Evolutionary conservation across 768 basidiomycete genomes (phyloP).

Genomic region (Phlebiopsis gigantea): DNA sequence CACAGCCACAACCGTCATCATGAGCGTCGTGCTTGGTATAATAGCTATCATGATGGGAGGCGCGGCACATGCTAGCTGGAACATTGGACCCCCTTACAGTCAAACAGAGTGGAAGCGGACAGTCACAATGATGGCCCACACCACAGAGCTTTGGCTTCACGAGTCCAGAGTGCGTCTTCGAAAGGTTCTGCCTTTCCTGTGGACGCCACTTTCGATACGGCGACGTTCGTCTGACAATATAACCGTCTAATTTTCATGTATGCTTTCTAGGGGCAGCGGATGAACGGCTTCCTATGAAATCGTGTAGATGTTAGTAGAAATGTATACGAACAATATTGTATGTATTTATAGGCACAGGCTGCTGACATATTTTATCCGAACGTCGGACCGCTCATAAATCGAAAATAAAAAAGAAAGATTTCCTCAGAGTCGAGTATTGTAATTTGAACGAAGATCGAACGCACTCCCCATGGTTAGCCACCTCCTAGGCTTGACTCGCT

Average conservation of each 20-base stretch:
- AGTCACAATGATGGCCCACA: not conserved
- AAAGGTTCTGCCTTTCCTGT: not conserved
- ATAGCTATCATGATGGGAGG: not conserved
- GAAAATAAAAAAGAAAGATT: not conserved
- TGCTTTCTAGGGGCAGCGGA: too few species aligned
- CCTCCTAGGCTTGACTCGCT: constrained; percentile 40
- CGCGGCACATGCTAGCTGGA: not conserved
- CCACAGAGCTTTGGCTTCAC: not conserved
- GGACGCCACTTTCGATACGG: not conserved
- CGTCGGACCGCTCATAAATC: too few species aligned
- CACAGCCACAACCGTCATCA: not conserved
- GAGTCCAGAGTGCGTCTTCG: not conserved
- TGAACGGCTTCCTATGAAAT: too few species aligned
- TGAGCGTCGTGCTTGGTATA: not conserved
- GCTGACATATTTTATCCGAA: not conserved
- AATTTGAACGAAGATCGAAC: not conserved
- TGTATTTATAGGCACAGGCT: not conserved
- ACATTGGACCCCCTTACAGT: not conserved
- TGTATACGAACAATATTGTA: not conserved
- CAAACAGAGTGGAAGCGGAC: not conserved
- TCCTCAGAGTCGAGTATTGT: not conserved
- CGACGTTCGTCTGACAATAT: not conserved
- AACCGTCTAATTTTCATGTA: too few species aligned
- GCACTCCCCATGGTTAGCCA: constrained; percentile 17
- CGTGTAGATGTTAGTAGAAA: not conserved